These are phyloP conservation scores for Cladosporium sphaerospermum DNA, from an alignment of 2,329 filamentous ascomycete genomes.

Conservation along the genomic window DNA sequence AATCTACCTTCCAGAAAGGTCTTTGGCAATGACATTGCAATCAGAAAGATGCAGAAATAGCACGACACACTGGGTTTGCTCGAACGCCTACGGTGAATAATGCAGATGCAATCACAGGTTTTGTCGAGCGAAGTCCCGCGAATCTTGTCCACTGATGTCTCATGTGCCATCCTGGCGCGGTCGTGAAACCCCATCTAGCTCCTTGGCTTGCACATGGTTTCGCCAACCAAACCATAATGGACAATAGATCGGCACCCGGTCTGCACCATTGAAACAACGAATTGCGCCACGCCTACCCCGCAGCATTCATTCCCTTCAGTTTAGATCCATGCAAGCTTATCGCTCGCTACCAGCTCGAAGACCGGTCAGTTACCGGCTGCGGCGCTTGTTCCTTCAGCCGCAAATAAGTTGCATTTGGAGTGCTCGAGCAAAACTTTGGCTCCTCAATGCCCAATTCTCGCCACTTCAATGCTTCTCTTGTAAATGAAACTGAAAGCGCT, in stretches of 20 bases:
- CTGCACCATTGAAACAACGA: neutral
- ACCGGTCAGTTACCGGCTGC: neutral
- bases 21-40: no score
- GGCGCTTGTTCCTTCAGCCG: neutral
- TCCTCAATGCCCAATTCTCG: neutral
- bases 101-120: no score
- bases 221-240: neutral
- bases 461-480: neutral
- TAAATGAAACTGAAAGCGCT: neutral
- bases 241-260: neutral
- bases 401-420: neutral
- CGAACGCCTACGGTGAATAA: no score
- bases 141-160: no score
- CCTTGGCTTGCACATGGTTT: neutral
- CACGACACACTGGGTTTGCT: no score
- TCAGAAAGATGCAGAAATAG: no score
- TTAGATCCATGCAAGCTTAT: neutral
- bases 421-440: neutral
- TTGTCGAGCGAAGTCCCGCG: no score
- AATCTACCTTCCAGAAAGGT: no score
- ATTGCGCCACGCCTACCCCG: neutral
- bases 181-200: no score
- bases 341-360: neutral
- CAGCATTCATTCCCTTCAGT: neutral
- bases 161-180: no score